Evolutionary conservation across 768 basidiomycete genomes (phyloP).

Genomic region (Lanmaoa rubissima): DNA sequence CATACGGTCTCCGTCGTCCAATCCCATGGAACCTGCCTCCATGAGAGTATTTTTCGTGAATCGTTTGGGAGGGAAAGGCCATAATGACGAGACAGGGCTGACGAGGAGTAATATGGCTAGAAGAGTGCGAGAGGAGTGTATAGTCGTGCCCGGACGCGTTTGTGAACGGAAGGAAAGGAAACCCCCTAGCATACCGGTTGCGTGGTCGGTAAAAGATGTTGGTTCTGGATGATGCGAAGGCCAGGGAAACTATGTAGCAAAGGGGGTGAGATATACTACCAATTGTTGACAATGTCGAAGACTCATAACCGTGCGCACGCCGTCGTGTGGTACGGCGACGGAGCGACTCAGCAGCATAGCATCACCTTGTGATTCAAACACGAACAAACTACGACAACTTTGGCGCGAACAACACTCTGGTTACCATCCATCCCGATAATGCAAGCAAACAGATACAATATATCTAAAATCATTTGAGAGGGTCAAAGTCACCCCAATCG

Average conservation of each 20-base stretch:
- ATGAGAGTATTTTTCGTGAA: slow-evolving; percentile 82
- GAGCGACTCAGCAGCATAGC: background rate
- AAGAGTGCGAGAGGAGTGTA: slow-evolving; percentile 2
- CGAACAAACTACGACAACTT: slow-evolving; percentile 18
- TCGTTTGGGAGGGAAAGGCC: slow-evolving; percentile 88
- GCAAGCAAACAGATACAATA: slow-evolving; percentile 2
- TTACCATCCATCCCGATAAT: background rate
- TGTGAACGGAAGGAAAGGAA: background rate
- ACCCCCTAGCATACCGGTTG: slow-evolving; percentile 11
- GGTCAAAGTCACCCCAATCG: slow-evolving; percentile 84
- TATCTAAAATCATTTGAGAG: slow-evolving; percentile 34
- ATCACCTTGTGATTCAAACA: slow-evolving; percentile 21
- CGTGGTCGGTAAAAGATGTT: background rate
- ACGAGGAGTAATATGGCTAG: slow-evolving; percentile 17
- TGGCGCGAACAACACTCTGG: background rate
- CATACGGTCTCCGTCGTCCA: slow-evolving; percentile 68
- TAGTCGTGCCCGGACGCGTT: background rate
- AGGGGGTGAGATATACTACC: background rate
- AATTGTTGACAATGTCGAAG: background rate
- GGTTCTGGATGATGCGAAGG: background rate
- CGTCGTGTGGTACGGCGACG: background rate
- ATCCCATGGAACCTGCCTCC: slow-evolving; percentile 75
- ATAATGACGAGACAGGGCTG: slow-evolving; percentile 40
- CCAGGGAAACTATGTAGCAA: background rate
- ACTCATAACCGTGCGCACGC: slow-evolving; percentile 5